These are phyloP conservation scores for Trifolium dubium DNA, from an alignment of 306 rosid genomes.

Conservation along the genomic window DNA sequence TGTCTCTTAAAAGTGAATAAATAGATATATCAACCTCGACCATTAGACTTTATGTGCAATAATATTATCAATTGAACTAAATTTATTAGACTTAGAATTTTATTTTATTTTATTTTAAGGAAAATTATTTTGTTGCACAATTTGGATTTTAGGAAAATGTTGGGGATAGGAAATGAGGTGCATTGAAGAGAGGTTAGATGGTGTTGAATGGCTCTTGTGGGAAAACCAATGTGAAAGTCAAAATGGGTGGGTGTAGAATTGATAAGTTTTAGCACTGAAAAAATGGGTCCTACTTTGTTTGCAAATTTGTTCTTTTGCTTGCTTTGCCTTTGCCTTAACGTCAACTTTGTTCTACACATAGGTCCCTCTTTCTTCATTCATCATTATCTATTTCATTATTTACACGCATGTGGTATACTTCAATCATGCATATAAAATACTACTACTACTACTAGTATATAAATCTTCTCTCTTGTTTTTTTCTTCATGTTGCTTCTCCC, in stretches of 20 bases:
- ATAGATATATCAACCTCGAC: no score
- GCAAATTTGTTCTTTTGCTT: constrained; percentile 46
- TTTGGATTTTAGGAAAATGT: constrained; percentile 51
- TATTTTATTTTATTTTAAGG: background rate
- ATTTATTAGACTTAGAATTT: no score
- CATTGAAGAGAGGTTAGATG: constrained; percentile 42
- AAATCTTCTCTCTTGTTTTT: constrained; percentile 31
- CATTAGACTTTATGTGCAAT: no score
- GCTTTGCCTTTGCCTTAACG: constrained; percentile 74
- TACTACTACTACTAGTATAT: background rate
- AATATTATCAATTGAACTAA: no score
- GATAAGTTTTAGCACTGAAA: constrained; percentile 39
- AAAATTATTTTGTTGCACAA: constrained; percentile 12
- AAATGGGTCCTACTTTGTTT: constrained; percentile 52
- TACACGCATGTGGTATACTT: constrained; percentile 45
- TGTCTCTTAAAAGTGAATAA: no score
- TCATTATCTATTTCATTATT: constrained; percentile 44
- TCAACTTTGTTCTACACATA: constrained; percentile 52
- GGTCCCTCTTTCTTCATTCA: constrained; percentile 41
- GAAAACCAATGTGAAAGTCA: constrained; percentile 60
- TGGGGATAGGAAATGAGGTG: constrained; percentile 39
- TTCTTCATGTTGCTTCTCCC: constrained; percentile 36
- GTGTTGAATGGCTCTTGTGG: constrained; percentile 33
- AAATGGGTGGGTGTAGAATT: constrained; percentile 71
- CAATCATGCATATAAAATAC: constrained; percentile 35